Evolutionary conservation across 2,329 filamentous ascomycete genomes (phyloP).

Genomic region (Zasmidium citrigriseum): DNA sequence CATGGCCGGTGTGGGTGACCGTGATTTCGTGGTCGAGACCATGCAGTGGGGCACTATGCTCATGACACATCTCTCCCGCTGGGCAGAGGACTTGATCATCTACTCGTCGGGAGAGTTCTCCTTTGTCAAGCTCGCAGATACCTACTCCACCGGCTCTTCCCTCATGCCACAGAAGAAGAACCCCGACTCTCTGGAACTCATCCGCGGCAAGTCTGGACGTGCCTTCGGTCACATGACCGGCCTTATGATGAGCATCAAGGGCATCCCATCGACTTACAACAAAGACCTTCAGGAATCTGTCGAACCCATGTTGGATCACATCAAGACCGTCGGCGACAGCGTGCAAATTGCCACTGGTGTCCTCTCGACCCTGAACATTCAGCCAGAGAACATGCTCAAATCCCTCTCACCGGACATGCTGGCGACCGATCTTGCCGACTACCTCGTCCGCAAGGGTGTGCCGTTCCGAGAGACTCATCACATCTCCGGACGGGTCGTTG

Average conservation of each 20-base stretch:
- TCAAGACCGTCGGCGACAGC: slow-evolving; percentile 79
- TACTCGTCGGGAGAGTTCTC: slow-evolving; percentile 76
- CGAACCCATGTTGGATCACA: slow-evolving; percentile 80
- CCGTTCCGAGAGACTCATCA: slow-evolving; percentile 81
- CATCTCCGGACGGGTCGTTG: slow-evolving; percentile 71
- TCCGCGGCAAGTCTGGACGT: slow-evolving; percentile 75
- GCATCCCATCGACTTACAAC: slow-evolving; percentile 81
- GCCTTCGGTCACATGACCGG: slow-evolving; percentile 81
- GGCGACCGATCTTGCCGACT: slow-evolving; percentile 69
- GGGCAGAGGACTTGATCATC: slow-evolving; percentile 84
- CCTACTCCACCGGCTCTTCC: slow-evolving; percentile 74
- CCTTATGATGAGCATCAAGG: slow-evolving; percentile 74
- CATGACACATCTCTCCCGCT: slow-evolving; percentile 77
- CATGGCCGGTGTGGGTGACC: slow-evolving; percentile 72
- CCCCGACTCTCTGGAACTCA: slow-evolving; percentile 70
- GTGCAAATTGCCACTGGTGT: slow-evolving; percentile 82
- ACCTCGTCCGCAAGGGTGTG: slow-evolving; percentile 65
- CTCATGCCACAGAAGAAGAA: slow-evolving; percentile 89
- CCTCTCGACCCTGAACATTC: slow-evolving; percentile 68
- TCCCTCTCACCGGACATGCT: slow-evolving; percentile 83
- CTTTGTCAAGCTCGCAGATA: slow-evolving; percentile 74
- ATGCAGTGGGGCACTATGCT: slow-evolving; percentile 78
- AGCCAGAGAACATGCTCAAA: slow-evolving; percentile 74
- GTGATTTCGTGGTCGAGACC: slow-evolving; percentile 80
- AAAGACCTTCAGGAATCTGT: slow-evolving; percentile 89